Base-by-base conservation (phyloP, 306 rosid genomes). In the Leucaena leucocephala region DNA sequence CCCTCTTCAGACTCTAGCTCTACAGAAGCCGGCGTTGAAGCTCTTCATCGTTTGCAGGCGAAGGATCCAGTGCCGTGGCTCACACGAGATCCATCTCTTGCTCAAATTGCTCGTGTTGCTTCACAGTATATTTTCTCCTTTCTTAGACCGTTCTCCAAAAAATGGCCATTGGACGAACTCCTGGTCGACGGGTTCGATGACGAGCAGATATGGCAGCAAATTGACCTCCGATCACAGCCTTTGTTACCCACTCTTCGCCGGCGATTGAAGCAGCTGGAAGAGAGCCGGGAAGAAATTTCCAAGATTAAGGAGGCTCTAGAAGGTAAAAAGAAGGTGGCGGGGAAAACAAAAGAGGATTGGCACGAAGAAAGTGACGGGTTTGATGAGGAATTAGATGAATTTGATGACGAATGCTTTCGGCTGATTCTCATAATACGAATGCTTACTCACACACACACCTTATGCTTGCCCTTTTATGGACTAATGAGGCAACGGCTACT, bases 161-260 rank as follows among this genome's bases (percentile, higher is more conserved):
- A 93, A 72, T 82, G 93, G 19, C 97, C 93, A 4, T 76, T 95
- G 42, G 96, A 95, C 12, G 81, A 85, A 65, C 98, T 95, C 65
- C 79, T 95, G 68, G 88, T 87, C 3, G 89, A 95, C 2, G 94
- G 96, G 6, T 95, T 88, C 85, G 99, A 95, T 76, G 91, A 89
- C 3, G 99, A 95, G 84, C 99, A 95, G 90, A 91, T 95, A 84
- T 95, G 99, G 99, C 96, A 95, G 79, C 99, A 95, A 83, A 90
- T 91, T 36, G 99, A 95, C 61, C 84, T 95, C 73, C 98, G 88
- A 84, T 85, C 98, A 0, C 94, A 90, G 81, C 97, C 98, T 10
- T 88, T 95, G 1, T 19, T 95, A 44, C 82, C 93, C 74, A 77
- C 77, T 11, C 74, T 95, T 48, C 90, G 89, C 63, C 92, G 98